phyloP scores from a whole-genome alignment of 2,329 filamentous ascomycete species.

The Helotiales sp. region DNA sequence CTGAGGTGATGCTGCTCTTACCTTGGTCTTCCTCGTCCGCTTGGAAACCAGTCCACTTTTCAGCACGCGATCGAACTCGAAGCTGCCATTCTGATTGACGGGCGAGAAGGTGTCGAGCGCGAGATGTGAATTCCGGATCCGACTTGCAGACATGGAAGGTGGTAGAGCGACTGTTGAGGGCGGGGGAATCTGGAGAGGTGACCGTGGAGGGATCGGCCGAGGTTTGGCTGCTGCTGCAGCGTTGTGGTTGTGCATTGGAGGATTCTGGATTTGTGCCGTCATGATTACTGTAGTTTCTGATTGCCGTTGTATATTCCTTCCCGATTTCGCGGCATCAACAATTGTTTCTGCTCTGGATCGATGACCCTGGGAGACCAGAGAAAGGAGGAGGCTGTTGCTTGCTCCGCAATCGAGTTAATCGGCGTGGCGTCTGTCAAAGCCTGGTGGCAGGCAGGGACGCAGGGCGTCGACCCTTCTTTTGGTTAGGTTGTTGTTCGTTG shows the following conservation, averaged over 20 bases:
- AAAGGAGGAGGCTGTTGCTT: neutral
- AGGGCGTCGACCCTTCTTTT: neutral
- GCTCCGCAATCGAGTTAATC: constrained; percentile 2
- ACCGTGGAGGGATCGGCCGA: constrained; percentile 36
- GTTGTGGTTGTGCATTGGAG: constrained; percentile 17
- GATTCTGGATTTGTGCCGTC: constrained; percentile 36
- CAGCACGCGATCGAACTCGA: constrained; percentile 92
- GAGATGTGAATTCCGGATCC: constrained; percentile 49
- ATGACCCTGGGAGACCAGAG: neutral
- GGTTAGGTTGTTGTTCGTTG: neutral
- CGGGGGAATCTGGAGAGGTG: constrained; percentile 30
- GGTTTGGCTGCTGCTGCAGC: constrained; percentile 31
- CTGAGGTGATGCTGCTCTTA: constrained; percentile 44
- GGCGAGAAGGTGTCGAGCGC: constrained; percentile 74
- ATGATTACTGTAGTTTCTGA: constrained; percentile 16
- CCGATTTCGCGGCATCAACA: neutral
- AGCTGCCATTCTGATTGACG: constrained; percentile 93
- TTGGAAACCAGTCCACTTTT: constrained; percentile 88
- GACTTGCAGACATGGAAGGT: constrained; percentile 33
- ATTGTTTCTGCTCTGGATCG: neutral
- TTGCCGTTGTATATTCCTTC: neutral
- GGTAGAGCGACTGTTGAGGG: constrained; percentile 17
- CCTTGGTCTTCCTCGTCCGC: constrained; percentile 92
- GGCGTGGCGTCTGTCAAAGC: constrained; percentile 10
- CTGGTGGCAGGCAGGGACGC: constrained; percentile 1